Evolutionary conservation across 768 basidiomycete genomes (phyloP).

Genomic region (Podaxis mareebaensis): DNA sequence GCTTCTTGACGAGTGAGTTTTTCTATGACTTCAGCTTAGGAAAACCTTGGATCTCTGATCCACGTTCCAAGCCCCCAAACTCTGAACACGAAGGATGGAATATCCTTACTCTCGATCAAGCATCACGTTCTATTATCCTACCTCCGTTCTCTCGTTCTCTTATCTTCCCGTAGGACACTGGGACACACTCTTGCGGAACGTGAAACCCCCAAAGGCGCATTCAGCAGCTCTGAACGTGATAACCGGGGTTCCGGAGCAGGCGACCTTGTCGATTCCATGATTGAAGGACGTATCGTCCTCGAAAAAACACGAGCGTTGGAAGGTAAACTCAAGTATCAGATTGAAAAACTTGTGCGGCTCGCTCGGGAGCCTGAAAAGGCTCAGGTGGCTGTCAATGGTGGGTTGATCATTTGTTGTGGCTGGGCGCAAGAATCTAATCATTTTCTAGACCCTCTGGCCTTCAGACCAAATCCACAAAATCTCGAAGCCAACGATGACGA

Average conservation of each 20-base stretch:
- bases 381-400: slow-evolving; percentile 58
- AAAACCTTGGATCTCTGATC: slow-evolving; percentile 14
- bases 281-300: slow-evolving; percentile 78
- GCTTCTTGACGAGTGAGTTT: slow-evolving; percentile 54
- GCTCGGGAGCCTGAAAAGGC: slow-evolving; percentile 60
- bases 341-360: slow-evolving; percentile 86
- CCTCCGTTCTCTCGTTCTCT: slow-evolving; percentile 76
- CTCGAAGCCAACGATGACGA: slow-evolving; percentile 42
- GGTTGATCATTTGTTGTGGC: slow-evolving; percentile 20
- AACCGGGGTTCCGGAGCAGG: slow-evolving; percentile 61
- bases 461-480: slow-evolving; percentile 86
- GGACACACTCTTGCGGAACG: slow-evolving; percentile 63
- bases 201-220: slow-evolving; percentile 48
- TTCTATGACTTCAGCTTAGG: slow-evolving; percentile 10
- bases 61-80: slow-evolving; percentile 25
- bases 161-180: slow-evolving; percentile 67
- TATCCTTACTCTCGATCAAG: slow-evolving; percentile 89
- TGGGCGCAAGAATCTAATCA: neutral
- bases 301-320: slow-evolving; percentile 90
- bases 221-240: slow-evolving; percentile 51
- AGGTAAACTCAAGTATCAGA: slow-evolving; percentile 88
- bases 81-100: slow-evolving; percentile 69
- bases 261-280: slow-evolving; percentile 77
- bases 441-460: slow-evolving; percentile 80
- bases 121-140: slow-evolving; percentile 84